These are phyloP conservation scores for Persicaria tinctoria DNA, from an alignment of 148 eudicot species.

Conservation along the genomic window DNA sequence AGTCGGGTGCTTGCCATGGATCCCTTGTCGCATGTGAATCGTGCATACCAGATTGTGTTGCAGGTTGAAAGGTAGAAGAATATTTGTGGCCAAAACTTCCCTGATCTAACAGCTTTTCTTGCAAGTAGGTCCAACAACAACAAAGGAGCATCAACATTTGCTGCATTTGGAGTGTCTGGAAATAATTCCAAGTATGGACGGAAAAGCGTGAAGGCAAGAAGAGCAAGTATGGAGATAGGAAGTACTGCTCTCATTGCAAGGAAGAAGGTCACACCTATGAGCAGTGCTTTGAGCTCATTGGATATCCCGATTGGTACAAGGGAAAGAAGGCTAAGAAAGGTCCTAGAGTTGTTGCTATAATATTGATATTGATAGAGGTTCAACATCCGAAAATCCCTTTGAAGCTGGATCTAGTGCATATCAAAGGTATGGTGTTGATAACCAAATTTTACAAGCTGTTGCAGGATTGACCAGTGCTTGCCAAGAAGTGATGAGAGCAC, in stretches of 20 bases:
- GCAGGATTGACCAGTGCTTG: not conserved
- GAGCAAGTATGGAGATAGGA: not conserved
- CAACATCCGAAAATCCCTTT: not conserved
- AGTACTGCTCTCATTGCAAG: too few species aligned
- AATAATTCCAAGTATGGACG: too few species aligned
- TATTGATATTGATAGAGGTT: too few species aligned
- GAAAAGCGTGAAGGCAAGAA: not conserved
- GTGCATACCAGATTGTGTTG: not conserved
- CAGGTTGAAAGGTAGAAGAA: not conserved
- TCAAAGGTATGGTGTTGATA: not conserved
- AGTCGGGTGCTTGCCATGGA: not conserved
- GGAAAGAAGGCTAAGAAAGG: not conserved
- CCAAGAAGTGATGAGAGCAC: not conserved
- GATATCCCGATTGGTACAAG: not conserved
- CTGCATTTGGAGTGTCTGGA: too few species aligned
- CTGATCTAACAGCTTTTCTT: not conserved
- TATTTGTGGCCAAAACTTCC: not conserved
- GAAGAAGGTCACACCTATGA: not conserved
- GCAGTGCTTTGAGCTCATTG: not conserved
- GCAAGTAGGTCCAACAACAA: not conserved
- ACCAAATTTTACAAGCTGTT: not conserved
- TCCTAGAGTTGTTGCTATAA: not conserved
- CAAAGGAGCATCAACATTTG: too few species aligned
- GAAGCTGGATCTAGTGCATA: not conserved
- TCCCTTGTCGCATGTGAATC: not conserved